phyloP scores from a whole-genome alignment of 2,329 filamentous ascomycete genomes.

The Hypocrella siamensis region DNA sequence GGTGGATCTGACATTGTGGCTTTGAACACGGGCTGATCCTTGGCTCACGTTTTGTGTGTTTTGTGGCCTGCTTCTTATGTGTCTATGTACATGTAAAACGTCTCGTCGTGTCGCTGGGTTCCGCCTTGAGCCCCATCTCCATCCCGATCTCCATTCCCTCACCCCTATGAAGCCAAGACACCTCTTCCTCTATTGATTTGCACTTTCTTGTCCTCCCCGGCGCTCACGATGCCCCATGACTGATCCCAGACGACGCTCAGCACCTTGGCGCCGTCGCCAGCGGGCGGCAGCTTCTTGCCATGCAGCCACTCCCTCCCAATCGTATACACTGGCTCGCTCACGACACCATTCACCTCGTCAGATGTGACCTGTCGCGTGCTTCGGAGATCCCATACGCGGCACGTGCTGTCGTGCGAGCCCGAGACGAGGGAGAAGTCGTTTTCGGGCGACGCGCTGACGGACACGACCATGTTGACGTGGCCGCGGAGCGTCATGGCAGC shows the following conservation, averaged over 20 bases:
- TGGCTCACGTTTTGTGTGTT: no score
- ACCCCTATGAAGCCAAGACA: constrained; percentile 22
- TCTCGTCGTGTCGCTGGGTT: no score
- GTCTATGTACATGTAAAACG: no score
- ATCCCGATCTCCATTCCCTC: not conserved
- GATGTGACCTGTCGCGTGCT: constrained; percentile 44
- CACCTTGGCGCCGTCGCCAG: constrained; percentile 79
- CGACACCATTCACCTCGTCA: constrained; percentile 43
- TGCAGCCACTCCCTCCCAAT: constrained; percentile 61
- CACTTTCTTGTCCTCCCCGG: constrained; percentile 83
- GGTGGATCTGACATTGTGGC: no score
- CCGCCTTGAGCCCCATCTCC: no score
- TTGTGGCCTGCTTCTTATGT: no score
- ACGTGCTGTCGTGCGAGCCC: constrained; percentile 83
- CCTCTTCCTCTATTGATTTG: constrained; percentile 68
- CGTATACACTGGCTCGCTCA: constrained; percentile 59
- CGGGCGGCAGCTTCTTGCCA: constrained; percentile 46
- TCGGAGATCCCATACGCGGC: constrained; percentile 84
- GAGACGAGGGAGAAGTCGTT: constrained; percentile 75
- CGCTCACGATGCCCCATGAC: constrained; percentile 77
- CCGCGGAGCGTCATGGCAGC: constrained; percentile 83
- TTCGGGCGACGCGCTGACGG: constrained; percentile 34
- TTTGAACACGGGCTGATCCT: no score
- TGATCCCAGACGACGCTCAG: constrained; percentile 78
- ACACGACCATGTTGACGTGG: constrained; percentile 59